Evolutionary conservation across 768 basidiomycete species (phyloP), one percentile per base, ranked within the genome.

Genomic region (Pulveroboletus sp.): DNA sequence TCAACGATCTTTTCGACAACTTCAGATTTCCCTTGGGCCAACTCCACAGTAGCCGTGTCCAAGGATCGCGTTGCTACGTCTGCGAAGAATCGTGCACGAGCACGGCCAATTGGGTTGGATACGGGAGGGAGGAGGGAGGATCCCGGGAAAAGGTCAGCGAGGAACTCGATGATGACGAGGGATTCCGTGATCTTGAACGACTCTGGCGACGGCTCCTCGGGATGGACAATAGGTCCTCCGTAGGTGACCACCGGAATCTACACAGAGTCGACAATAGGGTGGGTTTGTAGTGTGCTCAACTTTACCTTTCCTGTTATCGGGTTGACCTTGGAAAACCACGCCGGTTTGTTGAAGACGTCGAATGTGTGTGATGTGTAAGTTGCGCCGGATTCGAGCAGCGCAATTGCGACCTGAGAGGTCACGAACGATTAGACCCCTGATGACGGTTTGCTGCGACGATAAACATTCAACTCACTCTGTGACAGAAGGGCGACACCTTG

Each of bases 251-350:
- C 80, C 18, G 83, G 79, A 14, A 83, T 76, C 80, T 80, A 42
- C 8, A 10, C 3, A 7, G 18, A 14, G 17, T 15, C n/a, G 37
- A 11, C 0, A 14, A 11, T 4, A 8, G 18, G 4, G 3, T 32
- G 24, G 4, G 24, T 26, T 26, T 10, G 15, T 26, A 26, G 9
- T 6, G 39, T 1, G 5, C 17, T 9, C n/a, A 7, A 32, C 35
- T 59, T 61, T 61, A 82, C 83, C 74, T 83, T 85, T 66, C 77
- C 77, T 2, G 55, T 57, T 0, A 76, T 76, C 0, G 83, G 79
- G 60, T 86, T 87, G 21, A 83, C 75, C 50, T 79, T 72, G 0
- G 77, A 71, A 58, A 82, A 85, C 83, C 83, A 85, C 46, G 75
- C 76, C 0, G 83, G 83, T 65, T 85, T 87, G 67, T 81, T 80